Percentiles rank a stretch among this genome's conserved stretches.
These are phyloP conservation scores for Tricholoma terreum DNA, from an alignment of 768 basidiomycete genomes.

Conservation along the genomic window DNA sequence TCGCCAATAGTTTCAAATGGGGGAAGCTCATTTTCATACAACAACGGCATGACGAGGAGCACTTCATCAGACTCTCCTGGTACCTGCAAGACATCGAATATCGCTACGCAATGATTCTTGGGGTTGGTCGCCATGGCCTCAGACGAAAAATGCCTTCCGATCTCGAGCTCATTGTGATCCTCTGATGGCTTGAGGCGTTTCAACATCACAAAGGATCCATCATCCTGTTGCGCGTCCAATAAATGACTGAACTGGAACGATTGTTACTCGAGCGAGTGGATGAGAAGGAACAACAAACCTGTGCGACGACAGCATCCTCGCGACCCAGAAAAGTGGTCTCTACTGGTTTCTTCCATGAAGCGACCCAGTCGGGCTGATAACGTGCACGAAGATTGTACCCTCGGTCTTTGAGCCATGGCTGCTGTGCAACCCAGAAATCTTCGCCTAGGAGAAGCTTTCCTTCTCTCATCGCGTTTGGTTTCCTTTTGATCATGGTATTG, in stretches of 20 bases:
- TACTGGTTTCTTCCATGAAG: slow-evolving; percentile 3
- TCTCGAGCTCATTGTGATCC: slow-evolving; percentile 28
- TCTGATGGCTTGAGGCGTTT: slow-evolving; percentile 19
- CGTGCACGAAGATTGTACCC: slow-evolving; percentile 7
- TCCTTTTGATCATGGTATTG: background rate
- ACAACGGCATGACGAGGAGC: slow-evolving; percentile 32
- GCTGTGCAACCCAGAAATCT: slow-evolving; percentile 5
- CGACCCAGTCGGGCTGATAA: slow-evolving; percentile 9
- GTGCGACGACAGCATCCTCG: slow-evolving; percentile 1
- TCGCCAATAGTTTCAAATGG: slow-evolving; percentile 31
- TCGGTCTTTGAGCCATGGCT: slow-evolving; percentile 4
- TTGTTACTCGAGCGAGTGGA: background rate
- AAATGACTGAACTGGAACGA: slow-evolving; percentile 7
- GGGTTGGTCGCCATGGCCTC: slow-evolving; percentile 13
- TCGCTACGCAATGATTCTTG: slow-evolving; percentile 34
- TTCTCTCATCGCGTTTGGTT: slow-evolving; percentile 1
- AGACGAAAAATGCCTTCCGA: slow-evolving; percentile 22
- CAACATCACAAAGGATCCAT: slow-evolving; percentile 28
- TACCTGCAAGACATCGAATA: slow-evolving; percentile 22
- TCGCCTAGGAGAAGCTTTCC: slow-evolving; percentile 7
- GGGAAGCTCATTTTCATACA: slow-evolving; percentile 16
- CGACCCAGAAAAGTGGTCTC: background rate
- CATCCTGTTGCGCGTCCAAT: slow-evolving; percentile 32
- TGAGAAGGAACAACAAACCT: background rate
- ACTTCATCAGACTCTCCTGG: slow-evolving; percentile 15